Conservation (phyloP, 1,284 basidiomycete genomes). For the Blastosporella zonata region DNA sequence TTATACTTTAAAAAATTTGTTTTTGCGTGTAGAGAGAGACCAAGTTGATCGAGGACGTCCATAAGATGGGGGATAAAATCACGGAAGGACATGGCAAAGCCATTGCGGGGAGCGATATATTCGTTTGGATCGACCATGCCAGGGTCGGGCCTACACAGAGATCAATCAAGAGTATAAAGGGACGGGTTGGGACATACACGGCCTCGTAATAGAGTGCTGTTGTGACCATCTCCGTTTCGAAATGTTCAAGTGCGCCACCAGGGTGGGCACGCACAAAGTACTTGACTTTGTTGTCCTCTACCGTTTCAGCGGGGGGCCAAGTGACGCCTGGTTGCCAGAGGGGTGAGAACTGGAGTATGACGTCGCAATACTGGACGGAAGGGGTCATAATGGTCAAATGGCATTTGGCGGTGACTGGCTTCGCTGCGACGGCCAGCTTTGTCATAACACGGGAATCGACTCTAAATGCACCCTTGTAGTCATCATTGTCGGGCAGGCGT, state of each 20-base stretch:
- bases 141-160: slow-evolving; percentile 58
- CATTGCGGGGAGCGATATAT: slow-evolving; percentile 72
- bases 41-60: slow-evolving; percentile 73
- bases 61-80: slow-evolving; percentile 77
- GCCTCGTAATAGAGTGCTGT: slow-evolving; percentile 81
- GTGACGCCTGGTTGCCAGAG: slow-evolving; percentile 69
- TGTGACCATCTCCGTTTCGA: slow-evolving; percentile 69
- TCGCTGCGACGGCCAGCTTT: slow-evolving; percentile 67
- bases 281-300: slow-evolving; percentile 69
- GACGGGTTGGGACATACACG: slow-evolving; percentile 42
- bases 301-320: slow-evolving; percentile 70
- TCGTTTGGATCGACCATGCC: slow-evolving; percentile 69
- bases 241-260: slow-evolving; percentile 77
- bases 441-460: slow-evolving; percentile 72
- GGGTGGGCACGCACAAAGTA: slow-evolving; percentile 78
- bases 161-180: slow-evolving; percentile 4
- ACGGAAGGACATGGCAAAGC: slow-evolving; percentile 74
- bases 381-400: slow-evolving; percentile 70
- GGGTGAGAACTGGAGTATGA: slow-evolving; percentile 62
- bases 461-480: slow-evolving; percentile 61
- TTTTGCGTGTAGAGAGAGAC: slow-evolving; percentile 73
- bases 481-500: slow-evolving; percentile 60
- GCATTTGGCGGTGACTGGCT: slow-evolving; percentile 71
- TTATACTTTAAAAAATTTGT: slow-evolving; percentile 79
- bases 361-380: slow-evolving; percentile 69